These are phyloP conservation scores for Leishmania gerbilli DNA, from an alignment of 208 protist species.

Conservation along the genomic window DNA sequence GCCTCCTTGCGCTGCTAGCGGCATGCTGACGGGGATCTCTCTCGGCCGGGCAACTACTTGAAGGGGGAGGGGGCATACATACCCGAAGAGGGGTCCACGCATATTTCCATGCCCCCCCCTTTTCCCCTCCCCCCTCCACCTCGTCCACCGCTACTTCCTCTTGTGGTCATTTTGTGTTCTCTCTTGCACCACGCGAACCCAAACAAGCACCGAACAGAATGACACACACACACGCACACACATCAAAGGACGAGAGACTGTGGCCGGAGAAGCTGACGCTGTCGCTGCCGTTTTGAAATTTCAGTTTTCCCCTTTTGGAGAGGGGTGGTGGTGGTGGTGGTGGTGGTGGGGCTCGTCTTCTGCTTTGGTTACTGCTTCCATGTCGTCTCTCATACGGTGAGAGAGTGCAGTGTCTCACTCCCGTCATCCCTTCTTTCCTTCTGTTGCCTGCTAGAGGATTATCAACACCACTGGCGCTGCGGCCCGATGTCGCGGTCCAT, in stretches of 20 bases:
- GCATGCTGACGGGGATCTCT: not conserved
- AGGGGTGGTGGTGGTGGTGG: no score
- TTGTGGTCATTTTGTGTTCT: not conserved
- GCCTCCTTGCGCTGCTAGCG: not conserved
- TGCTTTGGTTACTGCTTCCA: not conserved
- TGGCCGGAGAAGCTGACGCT: not conserved
- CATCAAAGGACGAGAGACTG: not conserved
- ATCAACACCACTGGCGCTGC: not conserved
- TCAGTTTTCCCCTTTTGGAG: no score
- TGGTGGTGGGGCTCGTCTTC: not conserved
- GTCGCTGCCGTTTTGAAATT: not conserved
- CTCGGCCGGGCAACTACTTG: not conserved
- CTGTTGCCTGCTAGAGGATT: slow-evolving; percentile 2
- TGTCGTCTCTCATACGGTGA: not conserved
- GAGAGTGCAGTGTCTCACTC: not conserved
- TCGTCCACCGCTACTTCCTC: not conserved
- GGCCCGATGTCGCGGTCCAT: slow-evolving; percentile 24
- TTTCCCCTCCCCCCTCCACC: not conserved
- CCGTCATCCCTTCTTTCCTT: slow-evolving; percentile 1
- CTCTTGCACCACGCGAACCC: not conserved
- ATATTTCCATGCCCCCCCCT: no score
- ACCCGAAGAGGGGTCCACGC: no score
- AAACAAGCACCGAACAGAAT: not conserved
- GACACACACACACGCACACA: not conserved
- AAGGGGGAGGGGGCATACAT: not conserved